A percentile compares a stretch with the other conserved stretches of the same genome.
These are phyloP conservation scores for Athelia sp. DNA, from an alignment of 1,284 basidiomycete species.

Conservation along the genomic window DNA sequence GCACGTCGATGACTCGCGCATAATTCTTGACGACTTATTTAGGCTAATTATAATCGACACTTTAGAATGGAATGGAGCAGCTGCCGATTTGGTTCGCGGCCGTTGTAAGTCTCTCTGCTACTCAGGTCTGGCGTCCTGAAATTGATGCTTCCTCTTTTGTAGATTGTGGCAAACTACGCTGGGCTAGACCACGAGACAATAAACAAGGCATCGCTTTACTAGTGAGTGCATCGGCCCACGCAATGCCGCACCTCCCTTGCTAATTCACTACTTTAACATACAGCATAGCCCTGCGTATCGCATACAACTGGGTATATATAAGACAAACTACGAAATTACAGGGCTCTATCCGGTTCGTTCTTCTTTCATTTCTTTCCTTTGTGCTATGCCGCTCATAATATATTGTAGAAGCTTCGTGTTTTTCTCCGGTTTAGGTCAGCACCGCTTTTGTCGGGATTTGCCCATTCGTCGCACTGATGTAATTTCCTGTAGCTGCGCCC, in stretches of 20 bases:
- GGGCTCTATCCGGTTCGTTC: slow-evolving; percentile 15
- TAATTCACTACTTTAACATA: not conserved
- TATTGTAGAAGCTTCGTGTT: too few relatives aligned
- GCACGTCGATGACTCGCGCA: slow-evolving; percentile 13
- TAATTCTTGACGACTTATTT: not conserved
- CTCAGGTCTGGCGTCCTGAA: not conserved
- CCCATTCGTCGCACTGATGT: not conserved
- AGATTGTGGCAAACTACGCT: slow-evolving; percentile 28
- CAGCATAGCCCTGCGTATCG: slow-evolving; percentile 5
- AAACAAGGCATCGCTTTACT: slow-evolving; percentile 24
- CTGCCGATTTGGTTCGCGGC: slow-evolving; percentile 33
- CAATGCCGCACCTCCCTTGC: not conserved
- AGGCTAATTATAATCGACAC: not conserved
- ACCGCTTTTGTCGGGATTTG: not conserved
- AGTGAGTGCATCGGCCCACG: slow-evolving; percentile 24
- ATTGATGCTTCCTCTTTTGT: not conserved
- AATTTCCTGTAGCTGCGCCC: not conserved
- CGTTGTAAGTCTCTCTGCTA: slow-evolving; percentile 17
- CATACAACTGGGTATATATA: slow-evolving; percentile 13
- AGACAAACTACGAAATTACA: slow-evolving; percentile 15
- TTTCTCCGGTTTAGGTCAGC: not conserved
- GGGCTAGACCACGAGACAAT: slow-evolving; percentile 25
- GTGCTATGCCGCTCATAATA: too few relatives aligned
- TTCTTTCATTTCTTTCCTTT: not conserved
- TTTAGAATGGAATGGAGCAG: slow-evolving; percentile 33